These are phyloP conservation scores for Raddia guianensis DNA, from an alignment of 176 grass and related monocot genomes.

Conservation along the genomic window DNA sequence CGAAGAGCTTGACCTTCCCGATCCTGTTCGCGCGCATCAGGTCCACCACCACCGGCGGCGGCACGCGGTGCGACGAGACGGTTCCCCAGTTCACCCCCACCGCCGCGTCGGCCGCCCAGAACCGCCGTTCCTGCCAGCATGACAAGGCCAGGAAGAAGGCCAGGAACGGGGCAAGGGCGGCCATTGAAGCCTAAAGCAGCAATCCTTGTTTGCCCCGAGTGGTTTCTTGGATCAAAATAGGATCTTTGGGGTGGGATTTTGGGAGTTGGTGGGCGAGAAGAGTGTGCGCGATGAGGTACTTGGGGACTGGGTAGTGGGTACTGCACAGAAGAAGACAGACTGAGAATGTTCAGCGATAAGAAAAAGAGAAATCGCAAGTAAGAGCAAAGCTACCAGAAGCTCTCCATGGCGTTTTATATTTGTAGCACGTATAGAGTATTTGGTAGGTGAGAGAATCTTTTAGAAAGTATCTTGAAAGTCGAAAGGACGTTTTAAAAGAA, in stretches of 20 bases:
- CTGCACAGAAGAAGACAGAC: neutral
- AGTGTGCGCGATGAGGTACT: neutral
- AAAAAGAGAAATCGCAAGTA: neutral
- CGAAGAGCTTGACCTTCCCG: conserved; percentile 82
- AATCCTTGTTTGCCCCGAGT: neutral
- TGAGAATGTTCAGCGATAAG: neutral
- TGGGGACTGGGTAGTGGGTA: neutral
- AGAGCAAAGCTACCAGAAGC: too few relatives aligned
- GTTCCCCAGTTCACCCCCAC: conserved; percentile 93
- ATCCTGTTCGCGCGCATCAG: conserved; percentile 73
- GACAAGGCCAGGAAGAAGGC: neutral
- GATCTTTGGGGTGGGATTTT: conserved; percentile 7
- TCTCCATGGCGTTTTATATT: too few relatives aligned
- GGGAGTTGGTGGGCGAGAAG: conserved; percentile 19
- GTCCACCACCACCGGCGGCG: conserved; percentile 67
- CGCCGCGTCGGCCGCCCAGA: conserved; percentile 54
- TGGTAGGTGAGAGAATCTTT: too few relatives aligned
- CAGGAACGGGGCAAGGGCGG: neutral
- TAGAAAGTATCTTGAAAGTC: too few relatives aligned
- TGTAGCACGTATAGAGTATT: too few relatives aligned
- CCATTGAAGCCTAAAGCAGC: neutral
- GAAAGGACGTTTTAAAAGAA: too few relatives aligned
- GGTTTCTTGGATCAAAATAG: neutral
- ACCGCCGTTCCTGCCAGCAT: neutral
- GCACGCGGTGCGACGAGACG: conserved; percentile 63